Percentiles rank a stretch among this genome's conserved stretches.
phyloP scores from a whole-genome alignment of 495 filamentous ascomycete genomes.

The Penicillium dipodomyicola region DNA sequence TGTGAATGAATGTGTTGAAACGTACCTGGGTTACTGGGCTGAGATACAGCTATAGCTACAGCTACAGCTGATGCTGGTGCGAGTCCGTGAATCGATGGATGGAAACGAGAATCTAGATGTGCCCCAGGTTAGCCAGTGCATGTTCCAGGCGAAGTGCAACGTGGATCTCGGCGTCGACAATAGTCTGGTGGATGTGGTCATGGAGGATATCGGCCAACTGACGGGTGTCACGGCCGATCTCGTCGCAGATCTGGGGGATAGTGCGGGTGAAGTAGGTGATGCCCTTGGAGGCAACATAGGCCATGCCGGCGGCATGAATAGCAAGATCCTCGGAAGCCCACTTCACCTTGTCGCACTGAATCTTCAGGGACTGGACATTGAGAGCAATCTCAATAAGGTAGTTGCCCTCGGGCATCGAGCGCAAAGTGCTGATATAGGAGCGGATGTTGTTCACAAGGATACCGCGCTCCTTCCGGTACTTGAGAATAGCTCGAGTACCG shows the following conservation, averaged over 20 bases:
- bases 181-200: not conserved
- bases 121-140: not conserved
- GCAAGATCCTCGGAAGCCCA: not conserved
- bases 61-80: not conserved
- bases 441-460: not conserved
- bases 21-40: not conserved
- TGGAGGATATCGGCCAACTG: not conserved
- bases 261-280: not conserved
- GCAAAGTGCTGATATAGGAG: not conserved
- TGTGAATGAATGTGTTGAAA: not conserved
- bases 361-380: not conserved
- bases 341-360: constrained; percentile 7
- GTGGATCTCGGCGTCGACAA: not conserved
- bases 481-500: constrained; percentile 2
- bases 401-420: not conserved
- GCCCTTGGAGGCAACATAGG: not conserved
- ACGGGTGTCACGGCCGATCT: not conserved
- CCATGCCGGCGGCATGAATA: not conserved
- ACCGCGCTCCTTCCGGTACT: not conserved
- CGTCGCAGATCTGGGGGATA: not conserved
- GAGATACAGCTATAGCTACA: not conserved
- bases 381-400: constrained; percentile 2
- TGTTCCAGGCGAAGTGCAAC: not conserved
- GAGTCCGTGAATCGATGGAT: not conserved
- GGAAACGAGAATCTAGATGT: not conserved